Conservation (phyloP, 1,284 basidiomycete species). For the Malassezia sympodialis region DNA sequence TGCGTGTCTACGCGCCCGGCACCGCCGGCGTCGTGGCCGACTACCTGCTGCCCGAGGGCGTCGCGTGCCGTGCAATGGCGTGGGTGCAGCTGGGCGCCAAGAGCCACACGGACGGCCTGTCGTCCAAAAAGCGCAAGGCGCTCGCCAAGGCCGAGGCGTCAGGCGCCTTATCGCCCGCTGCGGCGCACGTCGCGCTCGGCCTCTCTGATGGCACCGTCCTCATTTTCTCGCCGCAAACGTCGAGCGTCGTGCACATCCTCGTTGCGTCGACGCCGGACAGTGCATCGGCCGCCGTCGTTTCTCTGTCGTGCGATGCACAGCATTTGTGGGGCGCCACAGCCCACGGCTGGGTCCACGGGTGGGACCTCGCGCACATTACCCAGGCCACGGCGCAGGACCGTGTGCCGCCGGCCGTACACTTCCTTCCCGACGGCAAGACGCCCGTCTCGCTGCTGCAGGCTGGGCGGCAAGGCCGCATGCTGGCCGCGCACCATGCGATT, state of each 20-base stretch:
- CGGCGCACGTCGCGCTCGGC: slow-evolving; percentile 36
- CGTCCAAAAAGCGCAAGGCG: slow-evolving; percentile 27
- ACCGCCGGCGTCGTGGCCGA: slow-evolving; percentile 56
- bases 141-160: slow-evolving; percentile 18
- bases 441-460: slow-evolving; percentile 1
- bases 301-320: slow-evolving; percentile 20
- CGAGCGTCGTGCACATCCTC: slow-evolving; percentile 30
- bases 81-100: slow-evolving; percentile 10
- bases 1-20: slow-evolving; percentile 59
- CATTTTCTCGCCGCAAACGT: slow-evolving; percentile 31
- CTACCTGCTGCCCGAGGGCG: slow-evolving; percentile 23
- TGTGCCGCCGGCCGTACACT: slow-evolving; percentile 3
- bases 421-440: slow-evolving; percentile 10
- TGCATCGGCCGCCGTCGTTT: slow-evolving; percentile 21
- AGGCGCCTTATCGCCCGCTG: slow-evolving; percentile 6
- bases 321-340: slow-evolving; percentile 27
- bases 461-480: slow-evolving; percentile 3
- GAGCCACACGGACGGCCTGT: slow-evolving; percentile 1
- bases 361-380: slow-evolving; percentile 1
- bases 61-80: slow-evolving; percentile 1
- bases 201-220: slow-evolving; percentile 31
- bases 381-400: slow-evolving; percentile 4
- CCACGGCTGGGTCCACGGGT: slow-evolving; percentile 28
- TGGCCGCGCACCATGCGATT: slow-evolving; percentile 34
- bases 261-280: slow-evolving; percentile 27